phyloP scores from a whole-genome alignment of 2,329 filamentous ascomycete genomes.

The Cadophora malorum region DNA sequence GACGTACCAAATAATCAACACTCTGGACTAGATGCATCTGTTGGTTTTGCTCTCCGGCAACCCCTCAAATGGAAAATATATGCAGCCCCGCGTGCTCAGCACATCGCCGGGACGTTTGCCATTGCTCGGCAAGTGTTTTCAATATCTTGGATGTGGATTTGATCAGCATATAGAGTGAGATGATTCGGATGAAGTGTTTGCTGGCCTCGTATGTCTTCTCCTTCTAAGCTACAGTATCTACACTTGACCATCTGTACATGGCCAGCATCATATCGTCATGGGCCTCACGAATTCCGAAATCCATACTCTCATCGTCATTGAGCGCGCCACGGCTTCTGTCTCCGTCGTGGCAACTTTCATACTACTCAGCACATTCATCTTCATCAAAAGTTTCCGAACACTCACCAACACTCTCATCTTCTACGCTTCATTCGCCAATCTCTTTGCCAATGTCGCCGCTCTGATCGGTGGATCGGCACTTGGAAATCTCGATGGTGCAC shows the following conservation, averaged over 20 bases:
- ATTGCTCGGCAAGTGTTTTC: neutral
- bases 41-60: neutral
- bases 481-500: slow-evolving; percentile 29
- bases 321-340: slow-evolving; percentile 72
- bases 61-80: neutral
- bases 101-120: slow-evolving; percentile 1
- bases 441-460: slow-evolving; percentile 63
- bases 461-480: slow-evolving; percentile 58
- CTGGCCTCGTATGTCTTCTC: too few species aligned
- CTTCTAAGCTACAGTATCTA: too few species aligned
- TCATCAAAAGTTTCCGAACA: slow-evolving; percentile 75
- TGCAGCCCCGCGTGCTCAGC: slow-evolving; percentile 11
- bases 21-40: neutral
- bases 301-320: slow-evolving; percentile 64
- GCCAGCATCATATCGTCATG: neutral
- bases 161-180: too few species aligned
- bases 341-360: slow-evolving; percentile 74
- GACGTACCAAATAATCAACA: neutral
- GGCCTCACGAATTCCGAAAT: slow-evolving; percentile 48
- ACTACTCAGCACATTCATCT: slow-evolving; percentile 73
- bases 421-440: slow-evolving; percentile 65
- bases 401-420: slow-evolving; percentile 75
- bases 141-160: neutral
- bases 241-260: neutral
- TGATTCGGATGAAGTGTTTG: too few species aligned